Evolutionary conservation across 495 filamentous ascomycete genomes (phyloP).

Genomic region (Talaromyces proteolyticus): DNA sequence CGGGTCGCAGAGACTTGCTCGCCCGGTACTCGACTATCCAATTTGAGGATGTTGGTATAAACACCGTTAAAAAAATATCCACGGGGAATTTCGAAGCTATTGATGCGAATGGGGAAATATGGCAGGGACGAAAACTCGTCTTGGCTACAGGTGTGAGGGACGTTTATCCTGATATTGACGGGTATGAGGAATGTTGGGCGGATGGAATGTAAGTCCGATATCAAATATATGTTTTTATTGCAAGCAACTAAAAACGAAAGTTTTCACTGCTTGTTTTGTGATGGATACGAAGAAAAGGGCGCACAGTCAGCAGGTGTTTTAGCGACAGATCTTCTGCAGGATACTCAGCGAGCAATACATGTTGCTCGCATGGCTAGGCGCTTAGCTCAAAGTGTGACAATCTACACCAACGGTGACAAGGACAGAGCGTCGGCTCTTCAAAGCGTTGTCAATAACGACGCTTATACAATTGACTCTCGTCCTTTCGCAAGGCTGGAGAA

Average conservation of each 20-base stretch:
- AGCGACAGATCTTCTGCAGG: constrained; percentile 14
- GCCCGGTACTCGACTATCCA: constrained; percentile 35
- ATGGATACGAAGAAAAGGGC: constrained; percentile 39
- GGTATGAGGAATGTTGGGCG: constrained; percentile 25
- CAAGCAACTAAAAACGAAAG: too few relatives aligned
- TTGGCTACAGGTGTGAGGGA: constrained; percentile 43
- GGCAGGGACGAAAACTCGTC: constrained; percentile 39
- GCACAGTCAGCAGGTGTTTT: constrained; percentile 23
- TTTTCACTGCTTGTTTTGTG: constrained; percentile 43
- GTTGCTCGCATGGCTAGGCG: constrained; percentile 12
- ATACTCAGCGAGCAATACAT: constrained; percentile 9
- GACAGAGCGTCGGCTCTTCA: not conserved
- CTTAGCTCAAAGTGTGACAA: constrained; percentile 14
- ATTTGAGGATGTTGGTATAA: constrained; percentile 25
- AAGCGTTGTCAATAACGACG: not conserved
- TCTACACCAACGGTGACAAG: constrained; percentile 23
- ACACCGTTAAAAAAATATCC: constrained; percentile 14
- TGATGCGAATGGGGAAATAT: constrained; percentile 22
- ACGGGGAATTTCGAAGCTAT: constrained; percentile 22
- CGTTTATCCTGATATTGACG: constrained; percentile 21
- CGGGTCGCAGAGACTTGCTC: constrained; percentile 25
- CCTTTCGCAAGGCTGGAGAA: constrained; percentile 9
- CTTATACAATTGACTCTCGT: constrained; percentile 10
- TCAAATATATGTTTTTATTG: not conserved
- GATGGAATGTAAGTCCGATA: constrained; percentile 17